Conservation (phyloP, 23 red algal species). For the Chondrus crispus region DNA sequence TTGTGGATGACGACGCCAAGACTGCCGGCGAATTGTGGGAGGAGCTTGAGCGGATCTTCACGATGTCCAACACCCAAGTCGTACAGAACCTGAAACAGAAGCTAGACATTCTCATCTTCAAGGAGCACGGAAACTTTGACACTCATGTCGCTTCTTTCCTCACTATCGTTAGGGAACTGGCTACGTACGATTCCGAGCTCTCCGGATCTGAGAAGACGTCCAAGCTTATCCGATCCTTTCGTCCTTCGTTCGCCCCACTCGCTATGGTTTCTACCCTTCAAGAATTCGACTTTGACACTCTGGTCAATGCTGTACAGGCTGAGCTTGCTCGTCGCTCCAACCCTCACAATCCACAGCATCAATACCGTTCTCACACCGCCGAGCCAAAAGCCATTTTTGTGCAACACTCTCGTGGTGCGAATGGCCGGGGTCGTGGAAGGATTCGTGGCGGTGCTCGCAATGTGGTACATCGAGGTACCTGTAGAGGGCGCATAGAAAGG, state of each 20-base stretch:
- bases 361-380: too few relatives aligned
- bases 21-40: background rate
- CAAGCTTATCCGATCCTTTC: background rate
- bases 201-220: background rate
- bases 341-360: background rate
- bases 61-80: background rate
- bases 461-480: too few relatives aligned
- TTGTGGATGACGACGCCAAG: conserved; percentile 2
- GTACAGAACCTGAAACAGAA: background rate
- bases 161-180: background rate
- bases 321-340: background rate
- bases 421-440: too few relatives aligned
- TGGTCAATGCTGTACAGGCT: background rate
- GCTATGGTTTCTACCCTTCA: background rate
- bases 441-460: too few relatives aligned
- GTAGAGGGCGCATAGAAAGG: too few relatives aligned
- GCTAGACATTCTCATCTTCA: background rate
- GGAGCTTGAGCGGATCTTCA: background rate
- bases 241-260: background rate
- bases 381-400: too few relatives aligned
- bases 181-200: background rate
- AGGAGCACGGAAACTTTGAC: background rate
- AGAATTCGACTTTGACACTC: background rate
- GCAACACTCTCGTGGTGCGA: too few relatives aligned
- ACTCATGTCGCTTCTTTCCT: background rate